Percentiles rank a stretch among this genome's conserved stretches.
Conservation (phyloP, 2,329 filamentous ascomycete species). For the Sporothrix pallida region DNA sequence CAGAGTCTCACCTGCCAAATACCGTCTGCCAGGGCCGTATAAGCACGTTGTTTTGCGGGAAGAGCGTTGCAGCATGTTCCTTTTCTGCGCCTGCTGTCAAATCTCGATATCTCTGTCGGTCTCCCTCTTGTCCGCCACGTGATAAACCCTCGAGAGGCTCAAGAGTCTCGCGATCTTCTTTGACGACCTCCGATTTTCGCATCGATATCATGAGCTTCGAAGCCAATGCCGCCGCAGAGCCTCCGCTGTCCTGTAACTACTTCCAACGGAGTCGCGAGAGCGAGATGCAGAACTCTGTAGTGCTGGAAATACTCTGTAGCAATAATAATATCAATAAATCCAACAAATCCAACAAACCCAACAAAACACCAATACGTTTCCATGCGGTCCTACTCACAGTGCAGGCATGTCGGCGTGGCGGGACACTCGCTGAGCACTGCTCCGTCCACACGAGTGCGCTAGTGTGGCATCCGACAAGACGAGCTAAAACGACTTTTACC, state of each 20-base stretch:
- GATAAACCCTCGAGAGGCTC: not conserved
- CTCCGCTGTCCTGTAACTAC: not conserved
- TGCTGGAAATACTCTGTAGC: not conserved
- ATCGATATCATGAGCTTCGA: not conserved
- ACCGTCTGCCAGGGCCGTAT: not conserved
- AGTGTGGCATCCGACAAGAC: not conserved
- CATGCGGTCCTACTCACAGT: not conserved
- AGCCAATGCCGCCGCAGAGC: not conserved
- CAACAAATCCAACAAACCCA: not conserved
- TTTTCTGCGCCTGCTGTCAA: not conserved
- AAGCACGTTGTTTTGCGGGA: slow-evolving; percentile 17
- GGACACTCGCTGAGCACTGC: not conserved
- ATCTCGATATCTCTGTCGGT: not conserved
- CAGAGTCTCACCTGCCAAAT: not conserved
- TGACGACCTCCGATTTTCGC: not conserved
- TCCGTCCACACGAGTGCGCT: not conserved
- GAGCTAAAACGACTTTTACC: not conserved
- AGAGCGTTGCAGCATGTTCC: not conserved
- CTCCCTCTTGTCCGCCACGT: slow-evolving; percentile 18
- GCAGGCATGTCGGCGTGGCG: slow-evolving; percentile 15
- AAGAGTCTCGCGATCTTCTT: not conserved
- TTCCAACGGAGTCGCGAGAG: not conserved
- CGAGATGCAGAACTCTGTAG: not conserved
- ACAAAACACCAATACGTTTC: not conserved
- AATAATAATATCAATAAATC: not conserved